These are phyloP conservation scores for Meripilus lineatus DNA, from an alignment of 1,284 basidiomycete species.

Conservation along the genomic window DNA sequence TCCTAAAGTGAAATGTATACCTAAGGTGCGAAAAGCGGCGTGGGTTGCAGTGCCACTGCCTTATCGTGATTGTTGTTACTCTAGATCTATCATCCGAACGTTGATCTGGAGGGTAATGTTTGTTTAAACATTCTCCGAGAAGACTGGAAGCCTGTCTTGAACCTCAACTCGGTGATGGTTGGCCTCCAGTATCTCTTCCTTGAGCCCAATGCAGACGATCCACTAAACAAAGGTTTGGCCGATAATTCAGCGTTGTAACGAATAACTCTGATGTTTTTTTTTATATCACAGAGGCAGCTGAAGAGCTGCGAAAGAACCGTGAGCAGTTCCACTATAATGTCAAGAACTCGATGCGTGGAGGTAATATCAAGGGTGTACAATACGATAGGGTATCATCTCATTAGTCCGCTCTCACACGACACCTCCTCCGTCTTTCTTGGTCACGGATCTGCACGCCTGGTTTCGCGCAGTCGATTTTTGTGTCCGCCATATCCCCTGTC, in stretches of 20 bases:
- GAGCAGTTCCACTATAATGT: slow-evolving; percentile 82
- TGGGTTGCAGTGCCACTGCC: no score
- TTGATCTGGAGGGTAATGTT: slow-evolving; percentile 96
- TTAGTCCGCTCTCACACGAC: no score
- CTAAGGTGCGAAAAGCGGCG: no score
- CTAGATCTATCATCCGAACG: slow-evolving; percentile 98
- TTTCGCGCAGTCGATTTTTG: no score
- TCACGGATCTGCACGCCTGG: no score
- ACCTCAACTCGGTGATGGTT: slow-evolving; percentile 96
- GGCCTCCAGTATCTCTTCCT: slow-evolving; percentile 98
- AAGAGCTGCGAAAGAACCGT: slow-evolving; percentile 83
- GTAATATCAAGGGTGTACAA: slow-evolving; percentile 65
- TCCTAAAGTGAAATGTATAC: slow-evolving; percentile 97
- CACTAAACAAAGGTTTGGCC: slow-evolving; percentile 90
- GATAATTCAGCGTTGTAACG: background rate
- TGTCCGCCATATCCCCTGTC: no score
- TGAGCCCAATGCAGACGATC: slow-evolving; percentile 98
- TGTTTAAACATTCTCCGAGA: slow-evolving; percentile 97
- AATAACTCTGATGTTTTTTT: slow-evolving; percentile 1
- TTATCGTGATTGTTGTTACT: no score
- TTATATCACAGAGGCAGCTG: slow-evolving; percentile 76
- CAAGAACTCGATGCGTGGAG: slow-evolving; percentile 78
- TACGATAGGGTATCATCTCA: slow-evolving; percentile 82
- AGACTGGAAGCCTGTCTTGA: slow-evolving; percentile 99
- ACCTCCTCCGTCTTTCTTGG: no score